A percentile compares a stretch with the other conserved stretches of the same genome.
These are phyloP conservation scores for Saposhnikovia divaricata DNA, from an alignment of 129 eudicot genomes.

Conservation along the genomic window DNA sequence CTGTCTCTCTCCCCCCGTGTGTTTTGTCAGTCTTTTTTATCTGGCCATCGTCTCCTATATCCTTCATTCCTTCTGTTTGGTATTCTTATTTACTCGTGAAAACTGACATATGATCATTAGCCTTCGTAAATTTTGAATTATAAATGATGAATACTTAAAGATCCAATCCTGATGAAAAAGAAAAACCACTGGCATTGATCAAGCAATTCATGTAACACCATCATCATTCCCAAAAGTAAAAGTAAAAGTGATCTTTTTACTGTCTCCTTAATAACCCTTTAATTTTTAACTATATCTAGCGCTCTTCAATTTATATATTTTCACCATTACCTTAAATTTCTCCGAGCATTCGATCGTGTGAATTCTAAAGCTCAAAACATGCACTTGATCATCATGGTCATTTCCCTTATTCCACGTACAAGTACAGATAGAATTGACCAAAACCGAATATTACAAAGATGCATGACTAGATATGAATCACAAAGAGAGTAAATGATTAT, in stretches of 20 bases:
- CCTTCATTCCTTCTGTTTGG: not conserved
- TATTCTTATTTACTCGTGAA: not conserved
- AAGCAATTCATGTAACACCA: slow-evolving; percentile 13
- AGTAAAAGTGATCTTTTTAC: not conserved
- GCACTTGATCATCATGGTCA: not conserved
- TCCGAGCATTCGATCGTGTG: not conserved
- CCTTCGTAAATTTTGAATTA: not conserved
- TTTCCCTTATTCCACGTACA: not conserved
- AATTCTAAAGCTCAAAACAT: not conserved
- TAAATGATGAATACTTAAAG: slow-evolving; percentile 14
- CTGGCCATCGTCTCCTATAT: not conserved
- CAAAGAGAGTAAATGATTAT: too few relatives aligned
- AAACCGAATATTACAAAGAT: not conserved
- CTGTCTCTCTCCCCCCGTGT: not conserved
- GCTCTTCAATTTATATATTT: too few relatives aligned
- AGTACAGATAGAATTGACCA: not conserved
- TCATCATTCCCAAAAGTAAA: slow-evolving; percentile 14
- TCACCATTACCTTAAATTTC: not conserved
- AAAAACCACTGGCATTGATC: slow-evolving; percentile 13
- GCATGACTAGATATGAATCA: too few relatives aligned
- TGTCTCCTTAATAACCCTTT: slow-evolving; percentile 11
- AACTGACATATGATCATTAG: not conserved
- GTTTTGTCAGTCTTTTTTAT: not conserved
- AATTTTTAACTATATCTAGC: not conserved
- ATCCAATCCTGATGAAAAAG: slow-evolving; percentile 7